Percentiles rank a stretch among this genome's conserved stretches.
phyloP scores from a whole-genome alignment of 331 rosid genomes.

The Dryas integrifolia region DNA sequence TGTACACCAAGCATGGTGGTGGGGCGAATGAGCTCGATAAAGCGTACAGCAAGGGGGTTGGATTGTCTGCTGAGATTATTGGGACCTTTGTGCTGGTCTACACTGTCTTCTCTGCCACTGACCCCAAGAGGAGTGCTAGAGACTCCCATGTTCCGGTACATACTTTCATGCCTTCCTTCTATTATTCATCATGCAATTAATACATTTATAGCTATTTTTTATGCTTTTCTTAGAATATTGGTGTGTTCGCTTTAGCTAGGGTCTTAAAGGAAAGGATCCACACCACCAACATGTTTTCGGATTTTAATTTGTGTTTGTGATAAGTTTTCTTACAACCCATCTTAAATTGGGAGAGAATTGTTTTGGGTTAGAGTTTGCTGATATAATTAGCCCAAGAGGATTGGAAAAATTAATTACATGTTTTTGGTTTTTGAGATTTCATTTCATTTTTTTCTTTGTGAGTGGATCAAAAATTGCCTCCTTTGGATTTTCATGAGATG shows the following conservation, averaged over 20 bases:
- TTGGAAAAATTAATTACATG: not conserved
- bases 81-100: constrained; percentile 87
- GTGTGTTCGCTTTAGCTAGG: too few relatives aligned
- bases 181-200: not conserved
- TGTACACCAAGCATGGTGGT: constrained; percentile 53
- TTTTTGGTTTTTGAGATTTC: not conserved
- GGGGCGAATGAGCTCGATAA: constrained; percentile 58
- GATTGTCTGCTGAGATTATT: constrained; percentile 79
- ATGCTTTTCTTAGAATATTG: not conserved
- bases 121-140: constrained; percentile 86
- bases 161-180: not conserved
- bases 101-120: constrained; percentile 95
- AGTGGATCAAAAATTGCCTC: not conserved
- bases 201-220: not conserved
- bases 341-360: not conserved
- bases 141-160: constrained; percentile 92
- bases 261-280: too few relatives aligned
- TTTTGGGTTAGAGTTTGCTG: not conserved
- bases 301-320: not conserved
- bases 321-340: not conserved
- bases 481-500: not conserved
- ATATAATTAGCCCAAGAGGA: not conserved
- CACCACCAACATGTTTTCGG: not conserved
- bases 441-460: not conserved
- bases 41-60: constrained; percentile 61